Evolutionary conservation across 202 grass and related monocot genomes (phyloP).

Genomic region (Bolboschoenoplectus hybrid): DNA sequence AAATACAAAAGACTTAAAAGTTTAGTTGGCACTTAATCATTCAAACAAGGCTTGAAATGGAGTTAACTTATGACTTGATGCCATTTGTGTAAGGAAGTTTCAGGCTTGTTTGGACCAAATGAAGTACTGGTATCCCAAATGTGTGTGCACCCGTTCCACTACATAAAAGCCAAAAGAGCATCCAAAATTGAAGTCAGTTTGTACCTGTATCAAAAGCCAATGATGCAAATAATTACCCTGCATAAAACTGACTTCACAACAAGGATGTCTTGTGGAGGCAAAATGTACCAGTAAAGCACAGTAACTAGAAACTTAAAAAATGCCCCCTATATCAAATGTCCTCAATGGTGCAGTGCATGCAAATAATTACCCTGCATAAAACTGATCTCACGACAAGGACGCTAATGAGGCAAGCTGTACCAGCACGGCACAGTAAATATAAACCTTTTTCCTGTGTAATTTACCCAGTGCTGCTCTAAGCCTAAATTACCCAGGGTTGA

Average conservation of each 20-base stretch:
- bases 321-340: neutral
- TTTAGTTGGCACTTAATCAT: neutral
- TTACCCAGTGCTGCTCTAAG: constrained; percentile 13
- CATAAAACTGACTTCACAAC: neutral
- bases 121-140: neutral
- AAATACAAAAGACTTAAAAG: constrained; percentile 19
- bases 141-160: neutral
- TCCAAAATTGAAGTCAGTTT: constrained; percentile 3
- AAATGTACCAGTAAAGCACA: neutral
- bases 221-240: neutral
- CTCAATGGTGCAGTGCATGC: neutral
- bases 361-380: neutral
- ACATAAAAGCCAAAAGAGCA: constrained; percentile 20
- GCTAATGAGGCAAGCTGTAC: neutral
- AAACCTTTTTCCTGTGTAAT: neutral
- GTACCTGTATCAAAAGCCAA: neutral
- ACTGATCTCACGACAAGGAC: neutral
- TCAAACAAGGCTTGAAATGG: neutral
- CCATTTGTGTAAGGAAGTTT: neutral
- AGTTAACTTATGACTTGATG: neutral
- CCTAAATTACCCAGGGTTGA: neutral
- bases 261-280: constrained; percentile 21
- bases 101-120: neutral
- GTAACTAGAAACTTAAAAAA: neutral
- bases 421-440: constrained; percentile 3